Evolutionary conservation across 1,284 basidiomycete genomes (phyloP).

Genomic region (Ustilago loliicola): DNA sequence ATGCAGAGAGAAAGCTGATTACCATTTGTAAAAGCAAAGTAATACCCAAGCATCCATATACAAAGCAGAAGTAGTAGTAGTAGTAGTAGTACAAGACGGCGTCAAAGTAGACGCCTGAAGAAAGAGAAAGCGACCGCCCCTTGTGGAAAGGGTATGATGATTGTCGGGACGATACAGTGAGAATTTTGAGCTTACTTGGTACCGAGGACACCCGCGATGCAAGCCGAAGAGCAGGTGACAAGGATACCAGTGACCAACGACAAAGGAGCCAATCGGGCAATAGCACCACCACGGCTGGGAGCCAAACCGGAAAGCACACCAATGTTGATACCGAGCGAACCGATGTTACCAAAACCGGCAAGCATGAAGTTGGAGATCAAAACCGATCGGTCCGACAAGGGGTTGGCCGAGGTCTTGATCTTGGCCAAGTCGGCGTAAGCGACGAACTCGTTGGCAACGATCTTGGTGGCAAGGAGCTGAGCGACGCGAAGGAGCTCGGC

Average conservation of each 20-base stretch:
- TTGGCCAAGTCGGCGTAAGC: slow-evolving; percentile 75
- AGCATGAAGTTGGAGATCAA: slow-evolving; percentile 82
- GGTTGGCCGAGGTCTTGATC: slow-evolving; percentile 70
- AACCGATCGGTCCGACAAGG: slow-evolving; percentile 80
- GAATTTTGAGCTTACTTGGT: slow-evolving; percentile 25
- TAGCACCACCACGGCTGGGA: slow-evolving; percentile 80
- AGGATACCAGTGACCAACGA: slow-evolving; percentile 73
- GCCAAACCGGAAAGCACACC: slow-evolving; percentile 87
- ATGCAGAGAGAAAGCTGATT: slow-evolving; percentile 16
- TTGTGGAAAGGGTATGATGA: slow-evolving; percentile 23
- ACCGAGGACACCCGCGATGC: slow-evolving; percentile 70
- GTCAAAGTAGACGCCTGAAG: not conserved
- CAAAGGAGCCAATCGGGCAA: slow-evolving; percentile 79
- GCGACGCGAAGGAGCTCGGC: slow-evolving; percentile 70
- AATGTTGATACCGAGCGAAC: slow-evolving; percentile 87
- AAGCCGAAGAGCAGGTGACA: slow-evolving; percentile 71
- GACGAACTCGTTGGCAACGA: slow-evolving; percentile 84
- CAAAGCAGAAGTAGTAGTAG: slow-evolving; percentile 27
- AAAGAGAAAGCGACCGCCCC: slow-evolving; percentile 14
- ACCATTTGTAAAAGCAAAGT: slow-evolving; percentile 14
- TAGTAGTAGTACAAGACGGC: slow-evolving; percentile 20
- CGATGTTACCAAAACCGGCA: slow-evolving; percentile 86
- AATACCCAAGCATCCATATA: slow-evolving; percentile 38
- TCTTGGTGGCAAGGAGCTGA: slow-evolving; percentile 83
- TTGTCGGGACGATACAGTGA: not conserved